These are phyloP conservation scores for Canna indica DNA, from an alignment of 176 grass and related monocot species.

Conservation along the genomic window DNA sequence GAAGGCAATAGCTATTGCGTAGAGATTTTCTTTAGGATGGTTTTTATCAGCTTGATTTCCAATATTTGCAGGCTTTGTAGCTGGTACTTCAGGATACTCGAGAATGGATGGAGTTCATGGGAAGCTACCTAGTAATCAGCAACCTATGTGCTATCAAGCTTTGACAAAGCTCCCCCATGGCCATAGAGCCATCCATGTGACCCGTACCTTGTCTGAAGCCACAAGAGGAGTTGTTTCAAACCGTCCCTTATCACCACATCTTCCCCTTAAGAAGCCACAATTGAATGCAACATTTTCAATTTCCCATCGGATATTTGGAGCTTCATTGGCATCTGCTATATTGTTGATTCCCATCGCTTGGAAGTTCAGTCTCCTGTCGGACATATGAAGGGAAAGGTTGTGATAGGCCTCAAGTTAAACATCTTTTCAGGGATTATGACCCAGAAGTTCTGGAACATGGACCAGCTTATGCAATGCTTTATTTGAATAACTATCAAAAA, in stretches of 20 bases:
- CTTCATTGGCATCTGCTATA: constrained; percentile 10
- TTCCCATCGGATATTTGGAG: constrained; percentile 24
- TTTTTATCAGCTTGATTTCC: neutral
- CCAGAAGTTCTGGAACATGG: too few relatives aligned
- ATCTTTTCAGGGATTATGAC: too few relatives aligned
- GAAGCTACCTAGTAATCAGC: neutral
- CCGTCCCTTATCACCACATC: constrained; percentile 24
- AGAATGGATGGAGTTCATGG: neutral
- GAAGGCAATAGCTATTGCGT: too few relatives aligned
- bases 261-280: constrained; percentile 21
- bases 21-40: neutral
- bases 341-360: constrained; percentile 13
- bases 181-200: constrained; percentile 16
- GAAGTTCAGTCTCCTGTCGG: constrained; percentile 11
- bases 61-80: neutral
- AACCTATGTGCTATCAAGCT: too few relatives aligned
- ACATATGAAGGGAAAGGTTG: neutral
- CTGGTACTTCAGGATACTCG: constrained; percentile 1
- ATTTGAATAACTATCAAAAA: too few relatives aligned
- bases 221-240: constrained; percentile 10
- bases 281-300: constrained; percentile 19
- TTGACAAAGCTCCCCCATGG: too few relatives aligned
- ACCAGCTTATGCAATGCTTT: too few relatives aligned
- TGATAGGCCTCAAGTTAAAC: too few relatives aligned
- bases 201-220: neutral